Conservation (phyloP, 805 yeast species). For the Saturnispora sekii region DNA sequence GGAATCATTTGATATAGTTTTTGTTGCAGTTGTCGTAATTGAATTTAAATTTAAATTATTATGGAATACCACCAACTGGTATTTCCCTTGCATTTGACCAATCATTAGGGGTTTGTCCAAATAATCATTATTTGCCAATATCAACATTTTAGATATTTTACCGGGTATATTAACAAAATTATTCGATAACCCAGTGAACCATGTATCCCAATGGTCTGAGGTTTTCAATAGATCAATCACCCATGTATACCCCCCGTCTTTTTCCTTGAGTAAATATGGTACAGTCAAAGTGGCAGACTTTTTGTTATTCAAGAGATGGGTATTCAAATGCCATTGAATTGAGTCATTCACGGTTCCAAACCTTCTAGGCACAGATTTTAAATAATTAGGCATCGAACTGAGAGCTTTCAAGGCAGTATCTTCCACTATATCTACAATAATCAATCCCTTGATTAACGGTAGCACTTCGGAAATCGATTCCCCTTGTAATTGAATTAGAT, state of each 20-base stretch:
- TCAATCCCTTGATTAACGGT: slow-evolving; percentile 48
- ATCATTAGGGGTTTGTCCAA: slow-evolving; percentile 78
- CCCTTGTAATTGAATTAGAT: slow-evolving; percentile 28
- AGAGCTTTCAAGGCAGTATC: slow-evolving; percentile 78
- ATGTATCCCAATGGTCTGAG: slow-evolving; percentile 61
- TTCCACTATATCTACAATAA: slow-evolving; percentile 86
- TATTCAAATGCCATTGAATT: slow-evolving; percentile 70
- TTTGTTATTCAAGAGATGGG: slow-evolving; percentile 42
- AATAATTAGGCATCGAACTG: slow-evolving; percentile 53
- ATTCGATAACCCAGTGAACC: slow-evolving; percentile 69
- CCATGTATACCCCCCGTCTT: slow-evolving; percentile 36
- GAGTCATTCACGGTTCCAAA: slow-evolving; percentile 51
- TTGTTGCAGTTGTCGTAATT: slow-evolving; percentile 20
- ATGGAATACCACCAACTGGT: slow-evolving; percentile 75
- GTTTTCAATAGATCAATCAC: slow-evolving; percentile 53
- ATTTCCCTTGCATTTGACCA: slow-evolving; percentile 98
- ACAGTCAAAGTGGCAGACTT: slow-evolving; percentile 69
- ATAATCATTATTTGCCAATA: slow-evolving; percentile 83
- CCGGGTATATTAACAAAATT: slow-evolving; percentile 32
- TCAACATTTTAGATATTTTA: slow-evolving; percentile 52
- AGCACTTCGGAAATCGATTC: slow-evolving; percentile 13
- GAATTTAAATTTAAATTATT: slow-evolving; percentile 14
- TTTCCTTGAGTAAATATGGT: slow-evolving; percentile 46
- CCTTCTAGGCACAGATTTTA: slow-evolving; percentile 50
- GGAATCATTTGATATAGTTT: slow-evolving; percentile 16